phyloP scores from a whole-genome alignment of 306 rosid species.

The Lathyrus sativus region DNA sequence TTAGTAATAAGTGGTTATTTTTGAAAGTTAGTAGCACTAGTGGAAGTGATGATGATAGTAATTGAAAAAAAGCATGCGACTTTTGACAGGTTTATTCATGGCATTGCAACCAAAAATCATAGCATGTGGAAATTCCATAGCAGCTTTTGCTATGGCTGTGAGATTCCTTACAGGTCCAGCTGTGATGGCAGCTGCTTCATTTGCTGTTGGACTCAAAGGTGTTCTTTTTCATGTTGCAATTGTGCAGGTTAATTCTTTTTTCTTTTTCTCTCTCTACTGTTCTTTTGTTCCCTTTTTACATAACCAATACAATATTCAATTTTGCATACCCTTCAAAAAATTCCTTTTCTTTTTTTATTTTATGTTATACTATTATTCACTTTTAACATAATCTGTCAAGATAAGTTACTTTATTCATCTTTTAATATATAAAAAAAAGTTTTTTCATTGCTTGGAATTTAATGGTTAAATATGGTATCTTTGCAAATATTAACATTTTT shows the following conservation, averaged over 20 bases:
- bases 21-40: slow-evolving; percentile 6
- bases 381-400: slow-evolving; percentile 20
- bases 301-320: slow-evolving; percentile 46
- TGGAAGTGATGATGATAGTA: slow-evolving; percentile 62
- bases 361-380: not conserved
- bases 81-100: slow-evolving; percentile 85
- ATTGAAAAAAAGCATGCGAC: slow-evolving; percentile 43
- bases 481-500: slow-evolving; percentile 1
- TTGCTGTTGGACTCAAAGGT: slow-evolving; percentile 93
- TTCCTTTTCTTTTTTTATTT: slow-evolving; percentile 6
- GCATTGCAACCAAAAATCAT: slow-evolving; percentile 97
- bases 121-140: slow-evolving; percentile 94
- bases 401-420: slow-evolving; percentile 46
- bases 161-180: slow-evolving; percentile 99
- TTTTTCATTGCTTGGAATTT: slow-evolving; percentile 5
- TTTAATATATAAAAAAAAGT: not conserved
- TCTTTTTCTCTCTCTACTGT: slow-evolving; percentile 10
- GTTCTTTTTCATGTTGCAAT: slow-evolving; percentile 89
- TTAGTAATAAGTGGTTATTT: slow-evolving; percentile 6
- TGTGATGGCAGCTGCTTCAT: slow-evolving; percentile 98
- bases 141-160: slow-evolving; percentile 94
- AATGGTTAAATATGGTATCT: slow-evolving; percentile 5
- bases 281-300: slow-evolving; percentile 49
- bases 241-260: slow-evolving; percentile 59
- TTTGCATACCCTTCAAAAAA: slow-evolving; percentile 44